These are phyloP conservation scores for Kuraishia floccosa DNA, from an alignment of 805 yeast genomes.

Conservation along the genomic window DNA sequence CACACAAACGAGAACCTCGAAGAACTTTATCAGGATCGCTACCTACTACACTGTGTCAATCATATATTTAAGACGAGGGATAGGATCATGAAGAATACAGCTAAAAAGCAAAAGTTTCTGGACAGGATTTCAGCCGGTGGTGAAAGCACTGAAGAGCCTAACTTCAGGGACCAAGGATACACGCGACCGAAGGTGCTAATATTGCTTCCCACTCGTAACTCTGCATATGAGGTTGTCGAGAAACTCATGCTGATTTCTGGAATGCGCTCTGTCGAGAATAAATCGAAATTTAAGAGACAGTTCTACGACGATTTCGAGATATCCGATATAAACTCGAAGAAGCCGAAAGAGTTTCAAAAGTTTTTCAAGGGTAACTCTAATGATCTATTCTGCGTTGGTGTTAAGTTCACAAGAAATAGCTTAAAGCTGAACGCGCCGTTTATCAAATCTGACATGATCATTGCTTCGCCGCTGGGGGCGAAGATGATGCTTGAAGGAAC, in stretches of 20 bases:
- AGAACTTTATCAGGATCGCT: constrained; percentile 41
- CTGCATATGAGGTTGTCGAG: constrained; percentile 60
- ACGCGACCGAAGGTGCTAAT: constrained; percentile 85
- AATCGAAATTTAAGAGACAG: constrained; percentile 60
- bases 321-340: constrained; percentile 26
- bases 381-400: constrained; percentile 86
- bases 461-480: constrained; percentile 89
- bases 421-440: constrained; percentile 76
- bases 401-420: constrained; percentile 82
- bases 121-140: constrained; percentile 11
- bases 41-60: constrained; percentile 63
- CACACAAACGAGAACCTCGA: constrained; percentile 29
- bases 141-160: constrained; percentile 48
- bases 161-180: constrained; percentile 86
- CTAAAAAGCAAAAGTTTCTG: constrained; percentile 32
- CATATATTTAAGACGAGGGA: constrained; percentile 85
- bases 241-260: constrained; percentile 53
- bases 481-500: constrained; percentile 64
- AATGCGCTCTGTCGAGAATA: constrained; percentile 69
- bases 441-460: constrained; percentile 72
- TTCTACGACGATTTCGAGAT: constrained; percentile 38
- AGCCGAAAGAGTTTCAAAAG: constrained; percentile 76
- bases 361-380: constrained; percentile 82
- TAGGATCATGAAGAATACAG: constrained; percentile 66
- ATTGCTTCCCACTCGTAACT: constrained; percentile 73